phyloP scores from a whole-genome alignment of 768 basidiomycete species.

The Lactifluus volemus region DNA sequence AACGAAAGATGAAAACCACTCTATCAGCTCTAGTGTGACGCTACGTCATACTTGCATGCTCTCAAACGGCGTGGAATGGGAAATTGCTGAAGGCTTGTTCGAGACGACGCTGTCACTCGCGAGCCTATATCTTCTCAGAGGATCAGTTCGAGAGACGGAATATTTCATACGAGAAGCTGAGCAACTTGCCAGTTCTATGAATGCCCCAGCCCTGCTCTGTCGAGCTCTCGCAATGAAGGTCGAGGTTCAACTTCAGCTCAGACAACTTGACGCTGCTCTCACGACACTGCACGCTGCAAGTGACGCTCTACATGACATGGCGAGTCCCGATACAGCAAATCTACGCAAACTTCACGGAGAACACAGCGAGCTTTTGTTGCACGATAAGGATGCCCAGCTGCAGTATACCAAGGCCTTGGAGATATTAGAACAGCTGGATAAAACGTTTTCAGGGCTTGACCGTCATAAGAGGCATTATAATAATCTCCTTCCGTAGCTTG shows the following conservation, averaged over 20 bases:
- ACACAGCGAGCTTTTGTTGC: conserved; percentile 35
- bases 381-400: conserved; percentile 39
- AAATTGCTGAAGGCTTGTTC: conserved; percentile 63
- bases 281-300: conserved; percentile 45
- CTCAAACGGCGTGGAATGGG: conserved; percentile 62
- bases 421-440: conserved; percentile 56
- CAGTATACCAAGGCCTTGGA: conserved; percentile 48
- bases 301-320: conserved; percentile 36
- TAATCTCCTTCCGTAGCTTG: conserved; percentile 28
- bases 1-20: conserved; percentile 23
- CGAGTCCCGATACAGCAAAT: conserved; percentile 51
- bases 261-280: conserved; percentile 48
- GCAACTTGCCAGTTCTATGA: conserved; percentile 61
- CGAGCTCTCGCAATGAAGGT: conserved; percentile 59
- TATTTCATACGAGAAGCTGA: conserved; percentile 74
- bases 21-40: conserved; percentile 16
- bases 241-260: conserved; percentile 62
- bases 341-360: conserved; percentile 49
- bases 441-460: conserved; percentile 45
- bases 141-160: conserved; percentile 77
- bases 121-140: conserved; percentile 57
- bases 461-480: conserved; percentile 29
- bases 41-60: conserved; percentile 25
- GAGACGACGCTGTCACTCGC: conserved; percentile 56
- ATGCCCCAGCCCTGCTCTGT: conserved; percentile 53